A percentile compares a stretch with the other conserved stretches of the same genome.
Evolutionary conservation across 805 yeast genomes (phyloP).

Genomic region (Starmerella cellae): DNA sequence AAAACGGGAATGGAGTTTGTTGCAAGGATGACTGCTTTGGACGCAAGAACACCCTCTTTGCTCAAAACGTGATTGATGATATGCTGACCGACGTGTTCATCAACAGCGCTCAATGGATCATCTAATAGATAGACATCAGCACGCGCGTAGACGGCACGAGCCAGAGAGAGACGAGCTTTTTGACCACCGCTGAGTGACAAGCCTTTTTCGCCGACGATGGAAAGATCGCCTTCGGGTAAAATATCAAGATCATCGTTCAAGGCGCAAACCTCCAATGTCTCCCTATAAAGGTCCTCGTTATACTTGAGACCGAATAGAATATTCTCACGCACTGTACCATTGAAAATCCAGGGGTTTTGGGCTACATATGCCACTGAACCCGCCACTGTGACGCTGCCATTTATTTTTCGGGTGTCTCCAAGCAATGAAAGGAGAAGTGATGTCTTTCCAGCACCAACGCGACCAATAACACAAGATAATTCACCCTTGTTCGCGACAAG

Average conservation of each 20-base stretch:
- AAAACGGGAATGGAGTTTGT: constrained; percentile 79
- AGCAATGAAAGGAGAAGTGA: constrained; percentile 65
- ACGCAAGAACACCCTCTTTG: constrained; percentile 56
- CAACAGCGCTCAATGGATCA: constrained; percentile 75
- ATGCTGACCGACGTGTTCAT: constrained; percentile 73
- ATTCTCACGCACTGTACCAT: constrained; percentile 74
- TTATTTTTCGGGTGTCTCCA: constrained; percentile 67
- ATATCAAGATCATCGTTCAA: constrained; percentile 49
- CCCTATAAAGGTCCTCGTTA: constrained; percentile 39
- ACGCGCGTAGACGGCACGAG: constrained; percentile 63
- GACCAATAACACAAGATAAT: constrained; percentile 74
- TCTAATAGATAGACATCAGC: constrained; percentile 58
- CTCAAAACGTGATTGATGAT: constrained; percentile 69
- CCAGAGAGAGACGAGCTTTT: constrained; percentile 67
- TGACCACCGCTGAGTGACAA: constrained; percentile 83
- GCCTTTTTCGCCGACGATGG: constrained; percentile 79
- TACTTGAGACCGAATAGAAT: constrained; percentile 52
- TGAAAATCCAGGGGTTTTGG: constrained; percentile 92
- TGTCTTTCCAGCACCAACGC: constrained; percentile 83
- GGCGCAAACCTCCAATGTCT: constrained; percentile 52
- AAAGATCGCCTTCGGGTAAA: constrained; percentile 60
- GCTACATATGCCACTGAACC: constrained; percentile 83
- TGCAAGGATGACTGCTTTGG: constrained; percentile 67
- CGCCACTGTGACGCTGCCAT: constrained; percentile 56
- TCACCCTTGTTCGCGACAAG: constrained; percentile 65